A percentile compares a stretch with the other conserved stretches of the same genome.
phyloP scores from a whole-genome alignment of 2,329 filamentous ascomycete genomes.

The Aspergillus fijiensis region DNA sequence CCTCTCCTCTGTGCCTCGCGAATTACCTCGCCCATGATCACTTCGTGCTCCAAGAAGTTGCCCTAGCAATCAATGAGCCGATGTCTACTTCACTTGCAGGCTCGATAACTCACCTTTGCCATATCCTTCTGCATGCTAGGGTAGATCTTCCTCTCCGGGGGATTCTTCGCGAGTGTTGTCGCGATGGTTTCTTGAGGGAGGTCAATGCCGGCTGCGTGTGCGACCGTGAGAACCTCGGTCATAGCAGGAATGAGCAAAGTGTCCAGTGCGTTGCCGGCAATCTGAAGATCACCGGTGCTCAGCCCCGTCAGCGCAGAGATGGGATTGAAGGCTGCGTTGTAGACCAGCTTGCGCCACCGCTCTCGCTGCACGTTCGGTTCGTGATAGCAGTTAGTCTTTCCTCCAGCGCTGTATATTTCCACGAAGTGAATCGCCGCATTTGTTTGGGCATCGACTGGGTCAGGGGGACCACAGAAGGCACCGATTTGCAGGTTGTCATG shows the following conservation, averaged over 20 bases:
- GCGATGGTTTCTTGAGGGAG: constrained; percentile 29
- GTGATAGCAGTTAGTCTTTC: constrained; percentile 46
- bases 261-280: constrained; percentile 46
- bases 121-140: constrained; percentile 26
- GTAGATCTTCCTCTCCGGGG: constrained; percentile 46
- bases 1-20: constrained; percentile 49
- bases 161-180: constrained; percentile 50
- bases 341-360: constrained; percentile 47
- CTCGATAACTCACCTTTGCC: constrained; percentile 39
- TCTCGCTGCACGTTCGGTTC: constrained; percentile 31
- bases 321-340: constrained; percentile 54
- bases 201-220: constrained; percentile 44
- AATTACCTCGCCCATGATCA: constrained; percentile 55
- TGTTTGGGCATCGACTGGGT: background rate
- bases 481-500: constrained; percentile 53
- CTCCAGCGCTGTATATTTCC: constrained; percentile 48
- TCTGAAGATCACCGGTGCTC: constrained; percentile 53
- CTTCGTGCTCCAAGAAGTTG: constrained; percentile 57
- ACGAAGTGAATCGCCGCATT: constrained; percentile 43
- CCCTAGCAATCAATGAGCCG: constrained; percentile 33
- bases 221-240: constrained; percentile 44
- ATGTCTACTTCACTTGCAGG: background rate
- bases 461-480: constrained; percentile 40
- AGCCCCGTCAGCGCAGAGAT: constrained; percentile 53
- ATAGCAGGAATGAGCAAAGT: constrained; percentile 55